Evolutionary conservation across 345 rosid species (phyloP).

Genomic region (Isatis tinctoria): DNA sequence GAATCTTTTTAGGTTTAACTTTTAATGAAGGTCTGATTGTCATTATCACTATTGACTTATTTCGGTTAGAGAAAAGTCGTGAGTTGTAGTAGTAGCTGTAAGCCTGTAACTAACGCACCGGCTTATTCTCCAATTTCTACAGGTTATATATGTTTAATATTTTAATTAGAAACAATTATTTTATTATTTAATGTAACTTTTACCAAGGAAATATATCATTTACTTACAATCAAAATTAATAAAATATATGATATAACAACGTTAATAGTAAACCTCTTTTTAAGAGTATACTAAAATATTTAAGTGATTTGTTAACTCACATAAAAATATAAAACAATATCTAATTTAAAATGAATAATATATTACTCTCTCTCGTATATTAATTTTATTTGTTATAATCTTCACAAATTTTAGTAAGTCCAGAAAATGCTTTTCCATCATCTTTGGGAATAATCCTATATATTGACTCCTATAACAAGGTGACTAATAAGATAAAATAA

Average conservation of each 20-base stretch:
- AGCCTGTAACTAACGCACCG: conserved; percentile 6
- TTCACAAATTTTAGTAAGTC: too few species aligned
- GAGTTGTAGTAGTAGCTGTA: not conserved
- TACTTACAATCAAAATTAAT: not conserved
- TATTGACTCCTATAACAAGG: too few species aligned
- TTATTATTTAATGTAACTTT: not conserved
- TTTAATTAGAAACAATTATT: not conserved
- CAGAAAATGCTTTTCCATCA: too few species aligned
- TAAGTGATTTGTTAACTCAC: too few species aligned
- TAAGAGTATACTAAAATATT: not conserved
- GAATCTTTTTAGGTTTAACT: not conserved
- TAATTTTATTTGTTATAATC: too few species aligned
- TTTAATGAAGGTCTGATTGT: not conserved
- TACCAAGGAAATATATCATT: not conserved
- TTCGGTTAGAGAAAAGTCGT: not conserved
- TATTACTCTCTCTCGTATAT: too few species aligned
- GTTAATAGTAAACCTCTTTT: not conserved
- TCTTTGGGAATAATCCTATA: too few species aligned
- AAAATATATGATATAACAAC: not conserved
- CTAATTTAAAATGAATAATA: too few species aligned
- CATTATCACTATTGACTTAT: not conserved
- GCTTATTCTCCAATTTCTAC: not conserved
- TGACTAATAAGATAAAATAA: not conserved
- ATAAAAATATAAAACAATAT: too few species aligned
- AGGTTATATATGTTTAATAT: not conserved